Evolutionary conservation across 306 rosid species (phyloP).

Genomic region (Lathyrus oleraceus): DNA sequence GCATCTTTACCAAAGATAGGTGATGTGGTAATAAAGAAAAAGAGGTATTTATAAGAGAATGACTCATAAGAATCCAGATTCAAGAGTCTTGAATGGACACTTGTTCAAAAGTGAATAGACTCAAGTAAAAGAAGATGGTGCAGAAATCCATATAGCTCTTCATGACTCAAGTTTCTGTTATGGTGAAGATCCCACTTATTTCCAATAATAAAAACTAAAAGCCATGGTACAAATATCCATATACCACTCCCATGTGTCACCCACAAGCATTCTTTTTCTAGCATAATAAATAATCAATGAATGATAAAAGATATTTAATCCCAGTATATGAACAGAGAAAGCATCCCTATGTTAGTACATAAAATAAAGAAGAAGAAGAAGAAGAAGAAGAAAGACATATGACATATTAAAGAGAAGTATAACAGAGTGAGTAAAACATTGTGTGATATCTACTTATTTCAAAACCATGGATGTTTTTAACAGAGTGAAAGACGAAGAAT

Average conservation of each 20-base stretch:
- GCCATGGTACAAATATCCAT: background rate
- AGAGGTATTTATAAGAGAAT: background rate
- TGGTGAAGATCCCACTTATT: background rate
- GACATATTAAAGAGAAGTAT: background rate
- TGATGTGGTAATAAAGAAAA: background rate
- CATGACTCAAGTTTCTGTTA: background rate
- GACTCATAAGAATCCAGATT: background rate
- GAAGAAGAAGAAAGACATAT: background rate
- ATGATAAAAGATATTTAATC: background rate
- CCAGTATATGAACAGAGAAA: background rate
- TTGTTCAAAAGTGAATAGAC: background rate
- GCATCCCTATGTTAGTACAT: background rate
- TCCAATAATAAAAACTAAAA: background rate
- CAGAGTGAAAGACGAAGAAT: background rate
- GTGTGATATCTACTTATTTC: background rate
- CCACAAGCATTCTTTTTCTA: background rate
- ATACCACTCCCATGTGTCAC: background rate
- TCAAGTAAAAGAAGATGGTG: background rate
- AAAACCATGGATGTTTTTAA: background rate
- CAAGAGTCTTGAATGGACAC: background rate
- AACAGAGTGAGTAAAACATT: background rate
- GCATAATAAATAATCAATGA: background rate
- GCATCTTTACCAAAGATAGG: background rate
- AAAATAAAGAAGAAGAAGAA: background rate
- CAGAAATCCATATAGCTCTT: background rate